A percentile compares a stretch with the other conserved stretches of the same genome.
phyloP scores from a whole-genome alignment of 768 basidiomycete genomes.

The Boletus reticulatus region DNA sequence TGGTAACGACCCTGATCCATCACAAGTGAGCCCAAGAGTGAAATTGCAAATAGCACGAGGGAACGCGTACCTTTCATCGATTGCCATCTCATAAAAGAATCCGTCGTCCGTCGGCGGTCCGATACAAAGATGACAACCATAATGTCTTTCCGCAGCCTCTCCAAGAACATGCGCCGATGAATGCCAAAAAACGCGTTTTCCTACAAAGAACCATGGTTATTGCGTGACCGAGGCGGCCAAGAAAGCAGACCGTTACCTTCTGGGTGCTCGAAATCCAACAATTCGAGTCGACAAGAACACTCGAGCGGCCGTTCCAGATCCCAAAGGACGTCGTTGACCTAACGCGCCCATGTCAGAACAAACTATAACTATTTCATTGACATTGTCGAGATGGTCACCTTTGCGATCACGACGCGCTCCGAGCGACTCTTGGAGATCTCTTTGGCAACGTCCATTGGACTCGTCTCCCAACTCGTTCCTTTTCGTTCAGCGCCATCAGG shows the following conservation, averaged over 20 bases:
- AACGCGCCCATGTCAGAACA: background rate
- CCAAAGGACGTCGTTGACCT: conserved; percentile 86
- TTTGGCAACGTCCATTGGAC: conserved; percentile 88
- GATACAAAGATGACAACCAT: conserved; percentile 95
- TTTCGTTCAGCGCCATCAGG: conserved; percentile 83
- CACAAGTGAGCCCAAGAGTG: background rate
- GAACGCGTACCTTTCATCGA: conserved; percentile 61
- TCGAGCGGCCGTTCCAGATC: conserved; percentile 96
- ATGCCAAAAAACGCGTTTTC: conserved; percentile 99
- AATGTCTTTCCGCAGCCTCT: conserved; percentile 93
- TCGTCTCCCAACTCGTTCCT: conserved; percentile 92
- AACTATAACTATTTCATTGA: too few species aligned
- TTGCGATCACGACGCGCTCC: conserved; percentile 89
- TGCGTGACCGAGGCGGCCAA: background rate
- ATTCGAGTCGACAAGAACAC: conserved; percentile 69
- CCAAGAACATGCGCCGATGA: conserved; percentile 98
- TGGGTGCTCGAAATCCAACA: conserved; percentile 90
- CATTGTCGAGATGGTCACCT: conserved; percentile 43
- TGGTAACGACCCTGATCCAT: conserved; percentile 62
- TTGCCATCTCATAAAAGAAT: conserved; percentile 99
- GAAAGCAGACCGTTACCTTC: conserved; percentile 48
- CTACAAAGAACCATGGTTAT: conserved; percentile 32
- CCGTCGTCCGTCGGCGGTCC: conserved; percentile 98
- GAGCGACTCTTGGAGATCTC: conserved; percentile 83
- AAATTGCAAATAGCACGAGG: background rate